These are phyloP conservation scores for Sclerotiophoma versabilis DNA, from an alignment of 2,329 filamentous ascomycete genomes.

Conservation along the genomic window DNA sequence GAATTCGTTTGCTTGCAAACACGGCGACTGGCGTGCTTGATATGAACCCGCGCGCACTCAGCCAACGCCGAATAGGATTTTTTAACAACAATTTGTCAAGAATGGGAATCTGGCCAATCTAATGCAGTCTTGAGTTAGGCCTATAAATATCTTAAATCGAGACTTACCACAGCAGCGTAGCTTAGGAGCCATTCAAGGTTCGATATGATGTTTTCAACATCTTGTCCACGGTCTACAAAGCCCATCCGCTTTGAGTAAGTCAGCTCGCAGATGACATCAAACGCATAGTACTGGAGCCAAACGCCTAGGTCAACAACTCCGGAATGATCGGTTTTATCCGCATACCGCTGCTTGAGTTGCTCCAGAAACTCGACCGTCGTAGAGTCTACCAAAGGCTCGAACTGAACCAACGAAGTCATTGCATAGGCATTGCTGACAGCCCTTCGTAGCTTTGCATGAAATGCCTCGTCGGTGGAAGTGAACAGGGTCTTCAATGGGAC, in stretches of 20 bases:
- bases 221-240: slow-evolving; percentile 25
- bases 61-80: slow-evolving; percentile 20
- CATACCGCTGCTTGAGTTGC: slow-evolving; percentile 16
- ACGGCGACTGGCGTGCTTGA: slow-evolving; percentile 16
- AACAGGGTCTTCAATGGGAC: slow-evolving; percentile 37
- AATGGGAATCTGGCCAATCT: slow-evolving; percentile 21
- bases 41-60: slow-evolving; percentile 11
- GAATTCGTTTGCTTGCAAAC: slow-evolving; percentile 17
- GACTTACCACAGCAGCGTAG: slow-evolving; percentile 20
- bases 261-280: slow-evolving; percentile 49
- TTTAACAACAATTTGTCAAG: slow-evolving; percentile 20
- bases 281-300: slow-evolving; percentile 49
- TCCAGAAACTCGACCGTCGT: slow-evolving; percentile 30
- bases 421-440: slow-evolving; percentile 51
- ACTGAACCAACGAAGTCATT: slow-evolving; percentile 47
- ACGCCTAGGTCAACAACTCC: slow-evolving; percentile 26
- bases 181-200: slow-evolving; percentile 16
- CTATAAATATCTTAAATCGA: too few species aligned
- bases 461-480: slow-evolving; percentile 50
- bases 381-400: slow-evolving; percentile 33
- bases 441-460: slow-evolving; percentile 44
- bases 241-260: slow-evolving; percentile 29
- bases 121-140: background rate
- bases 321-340: slow-evolving; percentile 1
- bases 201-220: slow-evolving; percentile 20